Conservation (phyloP, 371 early-diverging fungal genomes). For the Apophysomyces ossiformis region DNA sequence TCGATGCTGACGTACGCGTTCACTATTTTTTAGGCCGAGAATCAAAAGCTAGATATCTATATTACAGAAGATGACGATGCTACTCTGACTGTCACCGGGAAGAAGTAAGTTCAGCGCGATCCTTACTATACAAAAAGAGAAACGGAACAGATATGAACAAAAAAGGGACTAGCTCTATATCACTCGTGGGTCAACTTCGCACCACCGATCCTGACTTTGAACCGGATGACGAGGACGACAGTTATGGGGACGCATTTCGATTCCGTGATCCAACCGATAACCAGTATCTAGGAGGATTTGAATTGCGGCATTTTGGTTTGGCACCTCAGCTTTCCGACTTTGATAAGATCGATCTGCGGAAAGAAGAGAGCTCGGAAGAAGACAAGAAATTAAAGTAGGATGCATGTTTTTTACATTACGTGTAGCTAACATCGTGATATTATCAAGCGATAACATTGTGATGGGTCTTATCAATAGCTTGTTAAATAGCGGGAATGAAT, state of each 20-base stretch:
- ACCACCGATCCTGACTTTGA: constrained; percentile 9
- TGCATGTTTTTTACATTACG: background rate
- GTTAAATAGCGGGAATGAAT: constrained; percentile 23
- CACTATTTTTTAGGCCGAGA: background rate
- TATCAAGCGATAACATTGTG: constrained; percentile 25
- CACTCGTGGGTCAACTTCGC: background rate
- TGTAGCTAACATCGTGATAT: background rate
- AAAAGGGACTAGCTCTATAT: background rate
- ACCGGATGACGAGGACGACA: constrained; percentile 22
- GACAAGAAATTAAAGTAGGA: constrained; percentile 24
- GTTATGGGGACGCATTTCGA: constrained; percentile 12
- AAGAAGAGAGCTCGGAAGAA: constrained; percentile 23
- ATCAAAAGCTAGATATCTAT: background rate
- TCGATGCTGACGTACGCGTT: background rate
- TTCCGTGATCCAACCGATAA: constrained; percentile 29
- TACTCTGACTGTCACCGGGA: background rate
- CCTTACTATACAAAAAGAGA: background rate
- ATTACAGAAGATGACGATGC: constrained; percentile 6
- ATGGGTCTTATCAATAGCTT: constrained; percentile 25
- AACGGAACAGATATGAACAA: background rate
- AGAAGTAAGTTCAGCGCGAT: background rate
- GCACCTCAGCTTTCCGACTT: constrained; percentile 8
- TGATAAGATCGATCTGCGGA: constrained; percentile 25
- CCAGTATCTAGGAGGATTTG: constrained; percentile 28
- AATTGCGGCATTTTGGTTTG: constrained; percentile 28